These are phyloP conservation scores for Fusarium sp. DNA, from an alignment of 2,329 filamentous ascomycete genomes.

Conservation along the genomic window DNA sequence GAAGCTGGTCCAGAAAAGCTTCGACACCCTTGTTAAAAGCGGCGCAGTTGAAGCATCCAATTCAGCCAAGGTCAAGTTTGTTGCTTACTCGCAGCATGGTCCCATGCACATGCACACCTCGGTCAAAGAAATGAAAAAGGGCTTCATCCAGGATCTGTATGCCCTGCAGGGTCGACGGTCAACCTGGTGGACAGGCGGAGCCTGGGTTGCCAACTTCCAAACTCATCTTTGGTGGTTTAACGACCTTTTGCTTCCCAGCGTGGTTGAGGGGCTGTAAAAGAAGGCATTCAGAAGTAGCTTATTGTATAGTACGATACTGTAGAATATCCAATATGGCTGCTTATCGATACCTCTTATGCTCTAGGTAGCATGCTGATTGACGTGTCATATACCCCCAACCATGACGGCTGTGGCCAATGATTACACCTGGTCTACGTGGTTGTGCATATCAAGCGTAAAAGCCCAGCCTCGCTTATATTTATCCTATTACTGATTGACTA, in stretches of 20 bases:
- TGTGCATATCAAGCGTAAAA: neutral
- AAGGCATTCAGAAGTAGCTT: neutral
- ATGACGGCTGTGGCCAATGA: neutral
- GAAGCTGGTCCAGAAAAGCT: slow-evolving; percentile 41
- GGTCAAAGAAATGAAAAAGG: slow-evolving; percentile 48
- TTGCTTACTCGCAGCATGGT: slow-evolving; percentile 51
- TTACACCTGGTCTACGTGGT: neutral
- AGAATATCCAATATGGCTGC: neutral
- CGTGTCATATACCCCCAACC: neutral
- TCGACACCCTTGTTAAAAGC: slow-evolving; percentile 45
- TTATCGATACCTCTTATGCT: neutral
- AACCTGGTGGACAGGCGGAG: slow-evolving; percentile 60
- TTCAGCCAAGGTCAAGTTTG: slow-evolving; percentile 45
- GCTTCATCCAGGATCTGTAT: slow-evolving; percentile 56
- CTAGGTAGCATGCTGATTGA: neutral
- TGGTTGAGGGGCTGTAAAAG: slow-evolving; percentile 19
- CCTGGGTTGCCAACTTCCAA: slow-evolving; percentile 50
- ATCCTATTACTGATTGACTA: neutral
- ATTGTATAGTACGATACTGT: neutral
- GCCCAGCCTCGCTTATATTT: neutral
- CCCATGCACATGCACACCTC: slow-evolving; percentile 52
- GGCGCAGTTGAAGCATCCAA: slow-evolving; percentile 39
- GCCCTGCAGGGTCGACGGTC: slow-evolving; percentile 56
- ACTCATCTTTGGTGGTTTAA: slow-evolving; percentile 52
- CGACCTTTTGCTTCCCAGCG: slow-evolving; percentile 38